These are phyloP conservation scores for Picea sitchensis DNA, from an alignment of 75 land plant genomes.

Conservation along the genomic window DNA sequence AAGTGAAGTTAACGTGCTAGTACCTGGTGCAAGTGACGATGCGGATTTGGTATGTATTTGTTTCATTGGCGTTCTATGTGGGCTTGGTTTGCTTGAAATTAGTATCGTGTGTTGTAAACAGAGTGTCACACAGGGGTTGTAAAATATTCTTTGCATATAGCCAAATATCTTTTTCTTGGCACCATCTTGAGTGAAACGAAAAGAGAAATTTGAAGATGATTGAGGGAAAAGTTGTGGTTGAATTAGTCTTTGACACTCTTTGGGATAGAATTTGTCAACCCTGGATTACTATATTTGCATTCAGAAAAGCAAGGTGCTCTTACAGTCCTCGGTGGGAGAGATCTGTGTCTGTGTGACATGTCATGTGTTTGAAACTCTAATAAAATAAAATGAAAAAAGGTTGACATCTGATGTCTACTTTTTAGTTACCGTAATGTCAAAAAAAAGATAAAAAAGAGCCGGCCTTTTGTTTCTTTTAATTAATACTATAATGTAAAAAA, in stretches of 20 bases:
- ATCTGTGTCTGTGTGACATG: too few species aligned
- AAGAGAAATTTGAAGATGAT: background rate
- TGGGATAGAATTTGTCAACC: background rate
- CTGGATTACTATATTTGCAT: too few species aligned
- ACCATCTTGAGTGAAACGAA: background rate
- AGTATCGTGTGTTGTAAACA: background rate
- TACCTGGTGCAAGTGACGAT: conserved; percentile 68
- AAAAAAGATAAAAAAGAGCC: too few species aligned
- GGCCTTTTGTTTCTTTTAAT: too few species aligned
- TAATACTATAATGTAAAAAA: too few species aligned
- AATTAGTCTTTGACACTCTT: background rate
- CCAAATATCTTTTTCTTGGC: background rate
- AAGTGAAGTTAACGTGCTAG: conserved; percentile 92
- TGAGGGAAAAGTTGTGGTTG: background rate
- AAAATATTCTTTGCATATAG: background rate
- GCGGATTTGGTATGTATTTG: conserved; percentile 70
- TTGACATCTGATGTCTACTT: too few species aligned
- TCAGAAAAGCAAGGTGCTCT: too few species aligned
- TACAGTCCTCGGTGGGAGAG: too few species aligned
- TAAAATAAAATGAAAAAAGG: too few species aligned
- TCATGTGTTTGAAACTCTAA: too few species aligned
- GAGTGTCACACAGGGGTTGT: background rate
- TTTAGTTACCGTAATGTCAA: too few species aligned
- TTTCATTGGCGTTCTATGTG: background rate
- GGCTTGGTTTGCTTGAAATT: conserved; percentile 4